phyloP scores from a whole-genome alignment of 441 rosid species.

The Aleurites moluccanus region DNA sequence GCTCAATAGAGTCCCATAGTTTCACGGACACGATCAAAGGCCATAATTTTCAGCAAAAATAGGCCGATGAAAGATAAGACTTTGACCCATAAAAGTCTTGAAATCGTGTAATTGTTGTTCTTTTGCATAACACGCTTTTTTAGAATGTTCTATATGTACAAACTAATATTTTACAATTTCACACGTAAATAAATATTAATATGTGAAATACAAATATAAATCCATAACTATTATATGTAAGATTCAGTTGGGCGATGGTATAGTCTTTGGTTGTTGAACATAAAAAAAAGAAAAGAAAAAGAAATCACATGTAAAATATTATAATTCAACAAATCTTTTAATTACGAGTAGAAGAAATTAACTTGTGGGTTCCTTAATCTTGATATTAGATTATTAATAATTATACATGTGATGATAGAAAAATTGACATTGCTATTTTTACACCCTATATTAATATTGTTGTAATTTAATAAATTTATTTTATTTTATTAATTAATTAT shows the following conservation, averaged over 20 bases:
- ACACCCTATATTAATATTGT: too few species aligned
- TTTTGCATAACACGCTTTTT: constrained; percentile 7
- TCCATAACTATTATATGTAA: neutral
- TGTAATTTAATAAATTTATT: too few species aligned
- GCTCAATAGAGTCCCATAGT: too few species aligned
- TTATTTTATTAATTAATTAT: too few species aligned
- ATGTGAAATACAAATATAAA: too few species aligned
- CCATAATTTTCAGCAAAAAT: neutral
- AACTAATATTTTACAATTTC: constrained; percentile 1
- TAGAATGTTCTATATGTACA: constrained; percentile 8
- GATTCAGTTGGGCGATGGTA: neutral
- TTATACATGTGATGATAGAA: neutral
- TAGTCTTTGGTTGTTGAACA: constrained; percentile 21
- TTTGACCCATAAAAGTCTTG: neutral
- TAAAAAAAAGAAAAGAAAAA: neutral
- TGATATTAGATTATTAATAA: neutral
- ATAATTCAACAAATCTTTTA: neutral
- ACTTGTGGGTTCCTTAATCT: neutral
- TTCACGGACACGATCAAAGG: neutral
- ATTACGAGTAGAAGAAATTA: neutral
- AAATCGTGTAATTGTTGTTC: neutral
- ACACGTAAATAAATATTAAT: neutral
- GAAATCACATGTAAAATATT: neutral
- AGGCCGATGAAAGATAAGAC: constrained; percentile 2
- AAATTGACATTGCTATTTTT: too few species aligned